phyloP scores from a whole-genome alignment of 495 filamentous ascomycete species.

The Acidiella bohemica region DNA sequence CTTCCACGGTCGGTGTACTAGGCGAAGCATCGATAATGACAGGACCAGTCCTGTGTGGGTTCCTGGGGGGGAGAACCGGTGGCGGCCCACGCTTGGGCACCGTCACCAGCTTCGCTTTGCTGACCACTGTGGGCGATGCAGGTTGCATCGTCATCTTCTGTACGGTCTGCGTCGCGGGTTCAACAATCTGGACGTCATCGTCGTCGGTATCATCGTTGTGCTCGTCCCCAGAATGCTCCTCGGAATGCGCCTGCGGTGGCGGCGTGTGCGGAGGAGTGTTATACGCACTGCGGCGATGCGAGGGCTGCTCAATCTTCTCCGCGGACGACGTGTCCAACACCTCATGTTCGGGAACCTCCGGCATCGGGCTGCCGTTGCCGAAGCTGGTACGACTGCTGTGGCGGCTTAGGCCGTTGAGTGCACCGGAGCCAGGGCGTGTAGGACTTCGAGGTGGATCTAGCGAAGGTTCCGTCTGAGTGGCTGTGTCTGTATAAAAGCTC shows the following conservation, averaged over 20 bases:
- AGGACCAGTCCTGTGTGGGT: slow-evolving; percentile 22
- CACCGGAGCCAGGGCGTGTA: too few relatives aligned
- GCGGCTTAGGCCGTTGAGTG: not conserved
- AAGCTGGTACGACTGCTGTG: not conserved
- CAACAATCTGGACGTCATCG: slow-evolving; percentile 11
- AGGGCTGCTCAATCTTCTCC: not conserved
- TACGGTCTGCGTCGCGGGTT: slow-evolving; percentile 11
- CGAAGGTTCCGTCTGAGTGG: slow-evolving; percentile 20
- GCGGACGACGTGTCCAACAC: slow-evolving; percentile 10
- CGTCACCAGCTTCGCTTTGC: slow-evolving; percentile 27
- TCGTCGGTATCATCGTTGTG: slow-evolving; percentile 15
- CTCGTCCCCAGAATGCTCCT: slow-evolving; percentile 7
- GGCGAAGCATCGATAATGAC: slow-evolving; percentile 16
- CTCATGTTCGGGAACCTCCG: slow-evolving; percentile 10
- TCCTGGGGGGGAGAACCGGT: slow-evolving; percentile 27
- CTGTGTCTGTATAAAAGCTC: slow-evolving; percentile 5
- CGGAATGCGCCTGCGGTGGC: not conserved
- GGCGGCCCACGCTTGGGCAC: slow-evolving; percentile 24
- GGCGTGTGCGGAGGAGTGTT: slow-evolving; percentile 15
- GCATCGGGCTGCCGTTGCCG: slow-evolving; percentile 1
- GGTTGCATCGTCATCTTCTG: slow-evolving; percentile 10
- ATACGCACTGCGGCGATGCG: slow-evolving; percentile 3
- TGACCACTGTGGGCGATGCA: slow-evolving; percentile 21
- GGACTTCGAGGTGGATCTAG: slow-evolving; percentile 4
- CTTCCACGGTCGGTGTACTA: too few relatives aligned